Base-by-base conservation (phyloP, 257 asterid species). In the Fraxinus anomala region DNA sequence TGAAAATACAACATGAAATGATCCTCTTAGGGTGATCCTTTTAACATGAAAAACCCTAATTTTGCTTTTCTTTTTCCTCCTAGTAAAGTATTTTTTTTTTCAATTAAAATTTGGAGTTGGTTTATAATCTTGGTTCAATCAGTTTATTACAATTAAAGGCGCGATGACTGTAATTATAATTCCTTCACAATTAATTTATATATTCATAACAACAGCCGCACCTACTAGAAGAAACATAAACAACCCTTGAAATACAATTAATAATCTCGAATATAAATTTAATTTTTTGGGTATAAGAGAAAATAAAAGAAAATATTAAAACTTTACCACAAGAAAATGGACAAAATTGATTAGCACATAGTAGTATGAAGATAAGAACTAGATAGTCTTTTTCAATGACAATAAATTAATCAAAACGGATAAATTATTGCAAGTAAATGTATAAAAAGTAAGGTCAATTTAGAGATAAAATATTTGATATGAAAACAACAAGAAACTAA, bases 361-460 rank as follows among this genome's bases (percentile, higher is more conserved):
- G 49, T 10, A 44, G 33, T 40, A 40, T 9, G 47, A 40, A 44
- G 54, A 44, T 13, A 63, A 21, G 10, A 63, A 10, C 33, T 63
- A 11, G 34, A 23, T 24, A 24, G 69, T 63, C 69, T 24, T 26
- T 63, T 24, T 63, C 69, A 63, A 9, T 63, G 2, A 24, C n/a
- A 42, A 42, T 42, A 42, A 24, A 63, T 3, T 63, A 63, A 63
- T 26, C 8, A 24, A 23, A 0, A 75, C 3, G 14, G 9, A 54
- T 47, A 17, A 33, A 47, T 49, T 6, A 30, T 31, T 42, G 68
- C 76, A 68, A 8, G 63, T 68, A 72, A 19, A 77, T 26, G 28
- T 30, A 37, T 71, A 42, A 73, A 78, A 71, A 47, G 70, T 70
- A 65, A 73, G 16, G 78, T 77, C 75, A 40, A 74, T 79, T 73